Percentiles rank a stretch among this genome's conserved stretches.
Conservation (phyloP, 768 basidiomycete genomes). For the Kondoa subrosea region DNA sequence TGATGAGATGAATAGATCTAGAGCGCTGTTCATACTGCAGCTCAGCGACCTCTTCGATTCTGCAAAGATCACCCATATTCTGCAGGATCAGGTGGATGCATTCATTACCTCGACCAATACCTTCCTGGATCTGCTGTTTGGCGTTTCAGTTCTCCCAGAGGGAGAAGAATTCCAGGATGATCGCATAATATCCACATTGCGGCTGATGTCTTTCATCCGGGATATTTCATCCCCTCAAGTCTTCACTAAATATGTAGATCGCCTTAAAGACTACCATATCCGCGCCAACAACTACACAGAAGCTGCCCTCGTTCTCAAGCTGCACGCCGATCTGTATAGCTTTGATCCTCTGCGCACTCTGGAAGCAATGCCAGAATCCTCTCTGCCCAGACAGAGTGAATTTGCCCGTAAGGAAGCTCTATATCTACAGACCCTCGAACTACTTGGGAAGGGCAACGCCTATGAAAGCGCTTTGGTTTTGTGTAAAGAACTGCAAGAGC, state of each 20-base stretch:
- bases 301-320: conserved; percentile 77
- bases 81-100: conserved; percentile 56
- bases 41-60: conserved; percentile 77
- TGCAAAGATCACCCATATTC: conserved; percentile 57
- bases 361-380: conserved; percentile 72
- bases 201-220: conserved; percentile 21
- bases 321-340: conserved; percentile 81
- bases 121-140: conserved; percentile 78
- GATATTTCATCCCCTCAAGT: conserved; percentile 3
- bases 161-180: conserved; percentile 76
- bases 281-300: conserved; percentile 70
- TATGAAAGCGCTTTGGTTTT: conserved; percentile 89
- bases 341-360: conserved; percentile 74
- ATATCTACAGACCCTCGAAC: conserved; percentile 79
- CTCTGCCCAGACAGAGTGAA: conserved; percentile 64
- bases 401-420: conserved; percentile 89
- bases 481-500: conserved; percentile 72
- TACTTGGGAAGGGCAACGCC: conserved; percentile 88
- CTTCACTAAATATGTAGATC: conserved; percentile 21
- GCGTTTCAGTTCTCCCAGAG: conserved; percentile 71
- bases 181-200: conserved; percentile 72
- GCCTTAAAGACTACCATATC: conserved; percentile 14
- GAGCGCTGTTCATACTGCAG: conserved; percentile 82
- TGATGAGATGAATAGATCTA: conserved; percentile 54
- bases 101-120: conserved; percentile 82